phyloP scores from a whole-genome alignment of 202 grass and related monocot species.

The Hordeum pubiflorum region DNA sequence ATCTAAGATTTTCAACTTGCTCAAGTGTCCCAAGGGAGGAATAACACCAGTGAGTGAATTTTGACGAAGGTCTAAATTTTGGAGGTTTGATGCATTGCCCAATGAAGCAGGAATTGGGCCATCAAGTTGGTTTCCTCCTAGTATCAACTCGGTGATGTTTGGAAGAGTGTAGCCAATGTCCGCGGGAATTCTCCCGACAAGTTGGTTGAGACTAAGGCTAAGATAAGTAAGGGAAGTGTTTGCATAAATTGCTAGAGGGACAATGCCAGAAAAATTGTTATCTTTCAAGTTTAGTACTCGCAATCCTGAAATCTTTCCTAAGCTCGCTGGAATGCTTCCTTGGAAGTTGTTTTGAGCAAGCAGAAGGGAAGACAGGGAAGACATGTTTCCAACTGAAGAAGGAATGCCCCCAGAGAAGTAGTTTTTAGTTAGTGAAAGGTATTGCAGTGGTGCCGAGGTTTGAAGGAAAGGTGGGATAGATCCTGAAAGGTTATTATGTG shows the following conservation, averaged over 20 bases:
- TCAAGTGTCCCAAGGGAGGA: constrained; percentile 28
- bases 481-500: neutral
- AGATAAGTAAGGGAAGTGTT: neutral
- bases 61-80: neutral
- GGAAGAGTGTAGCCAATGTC: constrained; percentile 28
- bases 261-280: neutral
- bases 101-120: constrained; percentile 15
- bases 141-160: constrained; percentile 10
- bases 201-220: neutral
- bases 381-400: neutral
- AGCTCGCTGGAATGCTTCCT: neutral
- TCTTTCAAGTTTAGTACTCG: neutral
- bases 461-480: neutral
- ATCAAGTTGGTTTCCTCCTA: neutral
- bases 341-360: neutral
- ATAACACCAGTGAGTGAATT: constrained; percentile 30
- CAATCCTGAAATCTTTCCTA: neutral
- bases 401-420: neutral
- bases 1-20: constrained; percentile 8
- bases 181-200: neutral
- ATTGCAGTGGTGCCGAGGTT: neutral
- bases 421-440: neutral
- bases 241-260: neutral
- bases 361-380: neutral
- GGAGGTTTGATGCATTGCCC: constrained; percentile 17